Conservation (phyloP, 2,329 filamentous ascomycete species). For the Curvularia lunata region DNA sequence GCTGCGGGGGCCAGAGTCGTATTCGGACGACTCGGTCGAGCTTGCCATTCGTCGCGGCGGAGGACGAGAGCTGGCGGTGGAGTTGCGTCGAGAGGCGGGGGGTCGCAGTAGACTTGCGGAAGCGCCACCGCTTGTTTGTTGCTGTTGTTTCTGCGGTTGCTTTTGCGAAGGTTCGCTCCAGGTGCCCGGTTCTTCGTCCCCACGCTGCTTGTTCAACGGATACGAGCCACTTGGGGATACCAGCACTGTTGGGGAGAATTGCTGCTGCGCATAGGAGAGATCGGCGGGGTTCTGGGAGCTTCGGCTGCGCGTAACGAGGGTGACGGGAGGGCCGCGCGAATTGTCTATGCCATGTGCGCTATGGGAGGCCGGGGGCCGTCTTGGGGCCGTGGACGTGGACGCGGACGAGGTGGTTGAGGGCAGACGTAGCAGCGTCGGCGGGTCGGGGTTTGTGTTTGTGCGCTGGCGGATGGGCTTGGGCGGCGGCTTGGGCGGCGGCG, state of each 20-base stretch:
- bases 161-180: constrained; percentile 26
- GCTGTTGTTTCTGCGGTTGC: constrained; percentile 11
- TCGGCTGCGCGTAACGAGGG: constrained; percentile 52
- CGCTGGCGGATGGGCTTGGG: constrained; percentile 28
- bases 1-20: constrained; percentile 39
- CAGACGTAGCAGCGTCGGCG: constrained; percentile 41
- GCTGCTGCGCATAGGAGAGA: constrained; percentile 39
- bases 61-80: constrained; percentile 27
- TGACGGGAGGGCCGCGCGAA: constrained; percentile 57
- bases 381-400: constrained; percentile 35
- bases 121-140: constrained; percentile 22
- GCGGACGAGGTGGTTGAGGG: constrained; percentile 36
- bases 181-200: constrained; percentile 16
- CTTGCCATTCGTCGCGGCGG: constrained; percentile 37
- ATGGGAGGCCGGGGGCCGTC: constrained; percentile 56
- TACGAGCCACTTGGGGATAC: constrained; percentile 33
- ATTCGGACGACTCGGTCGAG: constrained; percentile 40
- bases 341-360: constrained; percentile 59
- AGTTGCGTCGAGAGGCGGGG: constrained; percentile 27
- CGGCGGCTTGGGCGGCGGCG: constrained; percentile 19
- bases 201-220: constrained; percentile 23
- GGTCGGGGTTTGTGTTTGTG: constrained; percentile 33
- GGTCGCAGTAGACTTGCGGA: not conserved
- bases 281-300: constrained; percentile 36
- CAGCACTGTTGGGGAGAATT: constrained; percentile 31